Base-by-base conservation (phyloP, 192 early-diverging fungal species). In the Piromyces sp. region DNA sequence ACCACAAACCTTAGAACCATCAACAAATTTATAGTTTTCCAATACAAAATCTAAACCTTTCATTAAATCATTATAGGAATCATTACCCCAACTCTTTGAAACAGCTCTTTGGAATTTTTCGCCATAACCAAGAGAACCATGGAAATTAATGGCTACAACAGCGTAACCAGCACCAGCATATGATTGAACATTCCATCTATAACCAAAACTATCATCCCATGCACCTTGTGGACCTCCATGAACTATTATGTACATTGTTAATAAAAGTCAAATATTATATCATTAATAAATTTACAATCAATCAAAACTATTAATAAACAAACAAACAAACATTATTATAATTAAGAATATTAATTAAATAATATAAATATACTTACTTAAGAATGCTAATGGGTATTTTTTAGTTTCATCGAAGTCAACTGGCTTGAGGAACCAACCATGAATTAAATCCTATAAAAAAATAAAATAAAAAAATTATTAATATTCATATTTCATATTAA, bases 191-290 rank as follows among this genome's bases (percentile, higher is more conserved):
- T 95, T 95, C 93, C 93, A 94, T 30, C 91, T 87, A 88, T 89
- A 84, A 84, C 86, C 79, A 89, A 90, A 93, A 38, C 87, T 86
- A 31, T 94, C 91, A 51, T 83, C 86, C 86, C 89, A 93, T 17
- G 88, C 86, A 79, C 91, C 89, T 84, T 96, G 93, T 29, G 95
- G 95, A 17, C 95, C 95, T 30, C 95, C 95, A 81, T 96, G 95
- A 81, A 96, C 51, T 68, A 11, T 9, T 33, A 33, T 33, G 9
- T 33, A n/a, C n/a, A n/a, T n/a, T n/a, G n/a, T n/a, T n/a, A n/a
- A n/a, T n/a, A n/a, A n/a, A n/a, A n/a, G n/a, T n/a, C n/a, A n/a
- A n/a, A n/a, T n/a, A n/a, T n/a, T n/a, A n/a, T n/a, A n/a, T n/a
- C n/a, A n/a, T n/a, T n/a, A n/a, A n/a, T n/a, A n/a, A n/a, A n/a